Conservation (phyloP, 2,329 filamentous ascomycete genomes). For the Scedosporium dehoogii region DNA sequence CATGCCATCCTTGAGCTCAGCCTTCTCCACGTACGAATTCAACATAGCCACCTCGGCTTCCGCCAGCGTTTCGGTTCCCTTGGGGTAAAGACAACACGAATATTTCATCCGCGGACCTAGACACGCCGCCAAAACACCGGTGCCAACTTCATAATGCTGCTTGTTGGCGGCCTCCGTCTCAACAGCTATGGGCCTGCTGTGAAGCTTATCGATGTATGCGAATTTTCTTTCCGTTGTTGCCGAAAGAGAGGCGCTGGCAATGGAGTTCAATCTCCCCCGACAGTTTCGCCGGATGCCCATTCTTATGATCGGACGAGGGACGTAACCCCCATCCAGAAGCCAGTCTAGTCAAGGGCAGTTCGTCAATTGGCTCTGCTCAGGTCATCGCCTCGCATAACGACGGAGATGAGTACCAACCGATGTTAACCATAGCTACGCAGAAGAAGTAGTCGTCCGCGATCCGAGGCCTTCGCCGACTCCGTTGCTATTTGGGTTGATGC, state of each 20-base stretch:
- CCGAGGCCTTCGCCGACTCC: too few relatives aligned
- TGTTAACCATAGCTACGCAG: too few relatives aligned
- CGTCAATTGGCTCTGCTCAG: not conserved
- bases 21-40: constrained; percentile 50
- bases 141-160: constrained; percentile 66
- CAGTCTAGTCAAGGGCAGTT: constrained; percentile 9
- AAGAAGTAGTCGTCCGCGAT: too few relatives aligned
- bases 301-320: constrained; percentile 53
- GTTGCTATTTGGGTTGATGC: too few relatives aligned
- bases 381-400: not conserved
- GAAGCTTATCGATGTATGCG: constrained; percentile 50
- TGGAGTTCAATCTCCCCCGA: constrained; percentile 45
- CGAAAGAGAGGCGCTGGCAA: constrained; percentile 41
- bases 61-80: constrained; percentile 50
- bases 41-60: constrained; percentile 61
- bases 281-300: constrained; percentile 58
- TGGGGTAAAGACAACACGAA: constrained; percentile 55
- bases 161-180: constrained; percentile 55
- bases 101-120: constrained; percentile 66
- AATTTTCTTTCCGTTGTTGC: constrained; percentile 50
- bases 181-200: constrained; percentile 55
- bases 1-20: constrained; percentile 49
- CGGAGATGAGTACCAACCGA: not conserved
- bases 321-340: constrained; percentile 55
- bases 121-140: constrained; percentile 49